phyloP scores from a whole-genome alignment of 192 early-diverging fungal species.

The Gamsiella multidivaricata region DNA sequence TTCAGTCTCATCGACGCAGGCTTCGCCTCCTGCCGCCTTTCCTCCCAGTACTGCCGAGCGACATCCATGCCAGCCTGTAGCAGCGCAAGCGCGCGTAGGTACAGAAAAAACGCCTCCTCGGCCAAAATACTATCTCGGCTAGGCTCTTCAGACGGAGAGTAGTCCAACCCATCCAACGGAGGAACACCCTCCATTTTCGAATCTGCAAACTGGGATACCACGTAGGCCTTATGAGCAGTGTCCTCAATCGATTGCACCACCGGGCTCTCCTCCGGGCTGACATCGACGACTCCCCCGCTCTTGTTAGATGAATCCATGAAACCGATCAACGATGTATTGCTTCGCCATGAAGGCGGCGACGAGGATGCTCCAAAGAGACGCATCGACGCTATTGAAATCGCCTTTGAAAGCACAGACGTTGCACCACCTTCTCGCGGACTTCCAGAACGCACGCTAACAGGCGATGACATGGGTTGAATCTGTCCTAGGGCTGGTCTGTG shows the following conservation, averaged over 20 bases:
- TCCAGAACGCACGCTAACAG: slow-evolving; percentile 33
- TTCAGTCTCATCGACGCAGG: slow-evolving; percentile 55
- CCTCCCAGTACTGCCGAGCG: slow-evolving; percentile 67
- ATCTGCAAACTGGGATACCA: slow-evolving; percentile 73
- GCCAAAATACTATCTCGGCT: slow-evolving; percentile 57
- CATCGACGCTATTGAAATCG: slow-evolving; percentile 63
- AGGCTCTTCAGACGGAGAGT: slow-evolving; percentile 39
- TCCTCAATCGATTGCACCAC: slow-evolving; percentile 74
- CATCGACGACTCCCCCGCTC: slow-evolving; percentile 3
- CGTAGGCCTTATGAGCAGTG: slow-evolving; percentile 76
- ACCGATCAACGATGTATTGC: slow-evolving; percentile 37
- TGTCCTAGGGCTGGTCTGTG: slow-evolving; percentile 26
- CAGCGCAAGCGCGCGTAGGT: slow-evolving; percentile 73
- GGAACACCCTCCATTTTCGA: slow-evolving; percentile 67
- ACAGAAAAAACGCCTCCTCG: slow-evolving; percentile 79
- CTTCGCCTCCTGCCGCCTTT: slow-evolving; percentile 55
- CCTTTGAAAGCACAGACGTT: slow-evolving; percentile 64
- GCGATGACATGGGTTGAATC: slow-evolving; percentile 28
- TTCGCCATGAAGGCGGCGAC: slow-evolving; percentile 59
- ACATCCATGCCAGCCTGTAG: slow-evolving; percentile 68
- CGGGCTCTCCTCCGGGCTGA: slow-evolving; percentile 55
- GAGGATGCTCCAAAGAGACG: slow-evolving; percentile 65
- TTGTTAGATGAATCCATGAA: slow-evolving; percentile 26
- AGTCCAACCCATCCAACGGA: slow-evolving; percentile 41
- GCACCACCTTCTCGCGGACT: slow-evolving; percentile 49